Evolutionary conservation across 2,329 filamentous ascomycete genomes (phyloP).

Genomic region (Emydomyces testavorans): DNA sequence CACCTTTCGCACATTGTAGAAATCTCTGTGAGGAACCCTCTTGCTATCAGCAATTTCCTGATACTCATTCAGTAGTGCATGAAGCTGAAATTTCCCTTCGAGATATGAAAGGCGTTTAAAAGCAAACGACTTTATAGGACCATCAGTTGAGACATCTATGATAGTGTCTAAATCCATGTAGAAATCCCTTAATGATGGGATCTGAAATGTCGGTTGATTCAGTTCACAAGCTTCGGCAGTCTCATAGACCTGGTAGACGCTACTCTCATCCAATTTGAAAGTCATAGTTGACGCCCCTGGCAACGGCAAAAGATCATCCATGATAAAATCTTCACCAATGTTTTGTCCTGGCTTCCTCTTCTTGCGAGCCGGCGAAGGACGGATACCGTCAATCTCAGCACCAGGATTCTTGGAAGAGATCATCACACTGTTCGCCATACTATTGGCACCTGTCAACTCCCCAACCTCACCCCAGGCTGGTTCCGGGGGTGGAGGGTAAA

Average conservation of each 20-base stretch:
- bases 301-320: constrained; percentile 64
- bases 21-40: constrained; percentile 92
- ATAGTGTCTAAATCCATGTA: constrained; percentile 90
- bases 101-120: constrained; percentile 90
- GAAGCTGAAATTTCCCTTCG: constrained; percentile 94
- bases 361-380: constrained; percentile 42
- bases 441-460: constrained; percentile 29
- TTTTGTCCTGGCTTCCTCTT: constrained; percentile 76
- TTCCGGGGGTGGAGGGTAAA: constrained; percentile 85
- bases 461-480: constrained; percentile 69
- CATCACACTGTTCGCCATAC: constrained; percentile 22
- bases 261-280: constrained; percentile 67
- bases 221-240: constrained; percentile 50
- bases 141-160: constrained; percentile 81
- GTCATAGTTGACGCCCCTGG: constrained; percentile 59
- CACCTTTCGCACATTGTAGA: constrained; percentile 97
- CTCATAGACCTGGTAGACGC: constrained; percentile 88
- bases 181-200: constrained; percentile 89
- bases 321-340: constrained; percentile 83
- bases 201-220: constrained; percentile 59
- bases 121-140: constrained; percentile 92
- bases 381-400: constrained; percentile 20
- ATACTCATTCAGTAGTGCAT: constrained; percentile 87
- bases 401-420: constrained; percentile 19
- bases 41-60: constrained; percentile 98